phyloP scores from a whole-genome alignment of 2,329 filamentous ascomycete genomes.

The Aspergillus phoenicis region DNA sequence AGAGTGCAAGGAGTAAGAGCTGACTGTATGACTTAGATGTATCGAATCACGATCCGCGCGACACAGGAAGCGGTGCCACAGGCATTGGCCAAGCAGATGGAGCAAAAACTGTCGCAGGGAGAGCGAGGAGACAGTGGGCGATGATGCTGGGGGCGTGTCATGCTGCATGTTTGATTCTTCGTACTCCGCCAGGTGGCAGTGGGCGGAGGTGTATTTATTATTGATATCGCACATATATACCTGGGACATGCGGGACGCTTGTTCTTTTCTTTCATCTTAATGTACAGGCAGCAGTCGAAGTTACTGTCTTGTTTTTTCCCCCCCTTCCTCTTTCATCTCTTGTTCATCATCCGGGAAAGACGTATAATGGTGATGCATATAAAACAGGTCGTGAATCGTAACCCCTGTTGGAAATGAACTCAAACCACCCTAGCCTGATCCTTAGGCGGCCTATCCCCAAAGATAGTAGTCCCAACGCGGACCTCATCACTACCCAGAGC shows the following conservation, averaged over 20 bases:
- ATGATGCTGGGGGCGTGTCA: background rate
- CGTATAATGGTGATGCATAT: background rate
- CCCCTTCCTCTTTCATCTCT: background rate
- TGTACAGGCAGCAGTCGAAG: background rate
- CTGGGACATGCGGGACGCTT: background rate
- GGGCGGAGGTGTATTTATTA: constrained; percentile 2
- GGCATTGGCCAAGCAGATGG: constrained; percentile 81
- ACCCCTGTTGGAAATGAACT: constrained; percentile 1
- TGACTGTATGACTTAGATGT: constrained; percentile 68
- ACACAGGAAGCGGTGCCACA: constrained; percentile 88
- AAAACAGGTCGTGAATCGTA: background rate
- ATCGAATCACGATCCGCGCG: constrained; percentile 87
- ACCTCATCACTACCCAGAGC: constrained; percentile 83
- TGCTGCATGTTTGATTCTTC: background rate
- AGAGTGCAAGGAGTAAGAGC: background rate
- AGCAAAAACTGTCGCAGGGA: constrained; percentile 71
- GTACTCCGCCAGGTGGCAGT: background rate
- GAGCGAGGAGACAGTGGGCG: constrained; percentile 14
- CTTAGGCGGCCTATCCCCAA: constrained; percentile 79
- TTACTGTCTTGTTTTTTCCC: background rate
- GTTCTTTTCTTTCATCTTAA: background rate
- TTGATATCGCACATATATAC: constrained; percentile 1
- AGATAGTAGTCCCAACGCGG: constrained; percentile 89
- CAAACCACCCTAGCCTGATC: constrained; percentile 70
- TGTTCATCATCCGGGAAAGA: background rate